Evolutionary conservation across 495 filamentous ascomycete genomes (phyloP).

Genomic region (Choiromyces venosus): DNA sequence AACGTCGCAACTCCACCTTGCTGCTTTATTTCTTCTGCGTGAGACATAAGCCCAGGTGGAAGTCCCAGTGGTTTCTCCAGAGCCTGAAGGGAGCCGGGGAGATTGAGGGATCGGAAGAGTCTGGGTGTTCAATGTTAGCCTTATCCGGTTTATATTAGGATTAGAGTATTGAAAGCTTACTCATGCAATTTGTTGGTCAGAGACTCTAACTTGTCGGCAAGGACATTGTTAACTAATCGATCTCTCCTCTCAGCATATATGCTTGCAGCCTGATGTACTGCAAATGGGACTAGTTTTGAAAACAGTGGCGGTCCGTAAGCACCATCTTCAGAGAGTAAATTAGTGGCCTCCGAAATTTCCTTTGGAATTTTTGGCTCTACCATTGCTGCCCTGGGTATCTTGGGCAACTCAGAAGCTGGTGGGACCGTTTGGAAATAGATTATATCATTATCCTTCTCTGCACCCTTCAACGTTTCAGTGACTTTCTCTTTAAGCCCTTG

Average conservation of each 20-base stretch:
- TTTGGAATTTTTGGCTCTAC: slow-evolving; percentile 71
- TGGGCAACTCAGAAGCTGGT: slow-evolving; percentile 79
- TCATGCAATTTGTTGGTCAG: slow-evolving; percentile 77
- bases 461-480: slow-evolving; percentile 78
- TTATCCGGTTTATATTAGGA: not conserved
- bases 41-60: slow-evolving; percentile 74
- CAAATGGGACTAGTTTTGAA: slow-evolving; percentile 87
- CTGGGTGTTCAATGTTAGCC: slow-evolving; percentile 32
- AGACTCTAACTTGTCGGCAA: slow-evolving; percentile 77
- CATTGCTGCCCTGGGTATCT: slow-evolving; percentile 83
- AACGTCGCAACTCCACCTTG: slow-evolving; percentile 74
- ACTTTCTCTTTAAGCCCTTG: slow-evolving; percentile 76
- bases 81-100: slow-evolving; percentile 89
- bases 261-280: slow-evolving; percentile 87
- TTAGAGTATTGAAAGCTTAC: slow-evolving; percentile 38
- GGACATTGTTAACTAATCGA: slow-evolving; percentile 73
- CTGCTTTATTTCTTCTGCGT: slow-evolving; percentile 93
- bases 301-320: slow-evolving; percentile 81
- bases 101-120: slow-evolving; percentile 72
- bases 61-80: slow-evolving; percentile 90
- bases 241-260: slow-evolving; percentile 92
- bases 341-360: slow-evolving; percentile 72
- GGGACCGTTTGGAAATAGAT: slow-evolving; percentile 86
- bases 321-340: slow-evolving; percentile 70
- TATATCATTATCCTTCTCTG: slow-evolving; percentile 93